Evolutionary conservation across 805 yeast genomes (phyloP), one percentile per base, ranked within the genome.

Genomic region (Yamadazyma sp.): DNA sequence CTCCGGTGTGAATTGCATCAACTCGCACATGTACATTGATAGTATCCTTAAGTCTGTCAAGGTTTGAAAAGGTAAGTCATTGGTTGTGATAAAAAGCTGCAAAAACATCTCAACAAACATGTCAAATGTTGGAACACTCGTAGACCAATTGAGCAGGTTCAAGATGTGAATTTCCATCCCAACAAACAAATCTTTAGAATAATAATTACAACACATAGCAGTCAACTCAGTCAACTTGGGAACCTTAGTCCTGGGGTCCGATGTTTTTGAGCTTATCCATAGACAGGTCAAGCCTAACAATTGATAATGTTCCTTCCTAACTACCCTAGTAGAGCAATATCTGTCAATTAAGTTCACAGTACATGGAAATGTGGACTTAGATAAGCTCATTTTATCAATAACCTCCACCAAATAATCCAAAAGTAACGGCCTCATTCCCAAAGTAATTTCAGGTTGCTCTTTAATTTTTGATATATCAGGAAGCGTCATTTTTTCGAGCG

Each of bases 131-230:
- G 86, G 78, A 22, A 72, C 64, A 35, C 77, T 71, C 24, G 82
- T 62, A 45, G 75, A 69, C 91, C 91, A 84, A 38, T 77, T 67
- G 43, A 84, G 63, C 4, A 78, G 68, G 50, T 75, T 77, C 40
- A 84, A 64, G 28, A 84, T 70, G 49, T 80, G 82, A 41, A 78
- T 70, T 55, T 84, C 95, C 78, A 82, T 78, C 52, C 78, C 80
- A 40, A 79, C 62, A 52, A 84, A 78, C 43, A 76, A 64, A 45
- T 71, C 67, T 46, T 70, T 73, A 36, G 76, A 69, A 57, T 77
- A 79, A 52, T 76, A 74, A 46, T 75, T 69, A 55, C 80, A 77
- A 56, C 83, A 78, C 57, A 77, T 66, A 39, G 72, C 73, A 49
- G 75, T 65, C 35, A 80, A 60, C 45, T 72, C 74, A 36, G 67